Base-by-base conservation (phyloP, 106 monocot species). In the Apostasia ramifera region DNA sequence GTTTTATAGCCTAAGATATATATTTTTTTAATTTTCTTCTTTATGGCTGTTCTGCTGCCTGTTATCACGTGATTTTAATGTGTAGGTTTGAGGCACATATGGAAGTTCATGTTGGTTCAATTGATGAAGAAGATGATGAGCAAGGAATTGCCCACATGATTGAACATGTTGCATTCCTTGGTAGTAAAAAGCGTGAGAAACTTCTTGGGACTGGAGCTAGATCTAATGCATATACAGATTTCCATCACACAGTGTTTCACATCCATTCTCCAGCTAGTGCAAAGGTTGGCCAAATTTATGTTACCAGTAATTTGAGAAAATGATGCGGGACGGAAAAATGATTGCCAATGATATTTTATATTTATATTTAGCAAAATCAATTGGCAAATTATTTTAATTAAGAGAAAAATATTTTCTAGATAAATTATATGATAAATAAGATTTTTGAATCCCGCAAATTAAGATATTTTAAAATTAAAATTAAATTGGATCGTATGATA, bases 91-190 rank as follows among this genome's bases (percentile, higher is more conserved):
- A 98, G 74, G 98, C 98, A 61, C 98, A 98, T 71, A 93, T 98
- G 98, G 98, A 98, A 83, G 87, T 98, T 79, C 98, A 98, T 81
- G 98, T 85, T 79, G 98, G 98, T 71, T 98, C 98, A 60, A 81
- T 98, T 79, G 89, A 98, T 41, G 98, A 98, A 66, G 92, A 93
- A 74, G 98, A 98, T 47, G 93, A 98, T 78, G 98, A 98, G 76
- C 98, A 98, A 70, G 98, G 98, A 47, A 98, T 98, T 87, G 98
- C 98, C 43, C 98, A 98, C 75, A 98, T 98, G 98, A 98, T 98
- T 77, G 98, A 98, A 77, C 98, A 98, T 82, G 98, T 98, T 71
- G 87, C 98, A 68, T 98, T 98, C 60, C 92, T 98, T 78, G 98
- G 98, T 66, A 98, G 98, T 78, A 98, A 98, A 76, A 98, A 98